A percentile compares a stretch with the other conserved stretches of the same genome.
phyloP scores from a whole-genome alignment of 2,329 filamentous ascomycete species.

The Trichoderma koningiopsis region DNA sequence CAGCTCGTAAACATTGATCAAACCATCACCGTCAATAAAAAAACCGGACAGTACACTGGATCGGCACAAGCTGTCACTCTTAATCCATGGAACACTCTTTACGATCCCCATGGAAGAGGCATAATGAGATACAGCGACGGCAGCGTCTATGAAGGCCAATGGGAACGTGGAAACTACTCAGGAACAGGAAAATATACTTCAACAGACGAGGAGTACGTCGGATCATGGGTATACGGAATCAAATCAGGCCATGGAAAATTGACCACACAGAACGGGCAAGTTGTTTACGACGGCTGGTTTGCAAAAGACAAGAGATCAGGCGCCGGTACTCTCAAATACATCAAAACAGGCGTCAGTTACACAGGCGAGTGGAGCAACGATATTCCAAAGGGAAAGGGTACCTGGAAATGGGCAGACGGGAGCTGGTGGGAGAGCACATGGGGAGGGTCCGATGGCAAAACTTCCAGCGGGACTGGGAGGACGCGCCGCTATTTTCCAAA shows the following conservation, averaged over 20 bases:
- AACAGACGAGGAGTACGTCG: background rate
- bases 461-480: background rate
- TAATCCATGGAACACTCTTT: background rate
- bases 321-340: background rate
- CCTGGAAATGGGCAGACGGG: background rate
- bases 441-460: background rate
- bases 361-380: background rate
- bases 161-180: background rate
- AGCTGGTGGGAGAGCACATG: constrained; percentile 1
- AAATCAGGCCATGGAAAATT: background rate
- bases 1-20: background rate
- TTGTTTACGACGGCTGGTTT: background rate
- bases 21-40: background rate
- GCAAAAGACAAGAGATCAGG: background rate
- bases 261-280: background rate
- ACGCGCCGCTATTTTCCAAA: background rate
- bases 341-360: background rate
- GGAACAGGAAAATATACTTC: background rate
- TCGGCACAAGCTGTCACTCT: background rate
- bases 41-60: background rate
- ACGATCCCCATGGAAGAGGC: background rate
- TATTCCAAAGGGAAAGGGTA: background rate
- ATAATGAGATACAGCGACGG: background rate
- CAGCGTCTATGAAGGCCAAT: background rate
- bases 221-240: background rate